Conservation (phyloP, 495 filamentous ascomycete genomes). For the Hypoxylon subgilvum region DNA sequence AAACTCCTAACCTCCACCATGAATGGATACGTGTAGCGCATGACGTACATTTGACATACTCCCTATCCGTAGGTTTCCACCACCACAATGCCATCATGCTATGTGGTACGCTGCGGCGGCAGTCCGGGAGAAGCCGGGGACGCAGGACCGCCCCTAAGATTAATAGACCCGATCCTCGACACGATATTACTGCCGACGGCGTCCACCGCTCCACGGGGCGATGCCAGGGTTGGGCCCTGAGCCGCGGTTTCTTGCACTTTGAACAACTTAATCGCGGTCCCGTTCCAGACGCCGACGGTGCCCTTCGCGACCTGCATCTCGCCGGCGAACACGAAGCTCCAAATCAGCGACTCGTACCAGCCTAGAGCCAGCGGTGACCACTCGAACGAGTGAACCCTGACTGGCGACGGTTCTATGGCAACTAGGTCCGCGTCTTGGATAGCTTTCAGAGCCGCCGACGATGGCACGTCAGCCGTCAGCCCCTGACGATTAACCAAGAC, state of each 20-base stretch:
- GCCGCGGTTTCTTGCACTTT: conserved; percentile 83
- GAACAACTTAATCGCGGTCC: conserved; percentile 85
- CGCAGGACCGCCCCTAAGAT: conserved; percentile 47
- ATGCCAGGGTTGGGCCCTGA: conserved; percentile 78
- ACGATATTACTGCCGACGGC: conserved; percentile 93
- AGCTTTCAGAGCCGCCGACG: conserved; percentile 44
- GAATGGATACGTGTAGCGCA: no score
- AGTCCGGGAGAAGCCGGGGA: conserved; percentile 27
- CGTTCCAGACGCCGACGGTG: conserved; percentile 94
- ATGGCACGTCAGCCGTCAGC: conserved; percentile 42
- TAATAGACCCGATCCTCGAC: conserved; percentile 81
- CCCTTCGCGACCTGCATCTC: conserved; percentile 89
- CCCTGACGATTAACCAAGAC: conserved; percentile 54
- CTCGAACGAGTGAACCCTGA: conserved; percentile 87
- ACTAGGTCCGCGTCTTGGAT: conserved; percentile 53
- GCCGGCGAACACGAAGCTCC: conserved; percentile 91
- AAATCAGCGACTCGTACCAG: conserved; percentile 95
- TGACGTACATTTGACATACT: no score
- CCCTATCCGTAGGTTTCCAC: no score
- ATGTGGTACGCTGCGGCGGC: conserved; percentile 31
- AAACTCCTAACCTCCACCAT: conserved; percentile 3
- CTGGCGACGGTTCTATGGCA: conserved; percentile 74
- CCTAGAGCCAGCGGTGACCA: conserved; percentile 92
- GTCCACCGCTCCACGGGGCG: conserved; percentile 90
- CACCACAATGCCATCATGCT: background rate